phyloP scores from a whole-genome alignment of 345 rosid genomes.

The Crucihimalaya himalaica region DNA sequence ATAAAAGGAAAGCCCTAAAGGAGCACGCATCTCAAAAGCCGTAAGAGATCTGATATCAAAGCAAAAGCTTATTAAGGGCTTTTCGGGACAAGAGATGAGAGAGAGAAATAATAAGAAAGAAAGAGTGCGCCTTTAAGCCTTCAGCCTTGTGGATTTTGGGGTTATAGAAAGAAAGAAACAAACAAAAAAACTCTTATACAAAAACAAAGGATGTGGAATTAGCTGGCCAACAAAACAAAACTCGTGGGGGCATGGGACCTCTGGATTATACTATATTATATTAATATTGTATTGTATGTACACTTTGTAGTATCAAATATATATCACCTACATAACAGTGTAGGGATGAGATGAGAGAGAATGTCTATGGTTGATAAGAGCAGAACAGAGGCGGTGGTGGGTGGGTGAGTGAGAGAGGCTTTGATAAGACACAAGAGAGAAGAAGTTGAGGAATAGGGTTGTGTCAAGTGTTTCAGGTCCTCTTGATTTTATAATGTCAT shows the following conservation, averaged over 20 bases:
- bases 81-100: conserved; percentile 37
- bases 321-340: not conserved
- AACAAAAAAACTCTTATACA: not conserved
- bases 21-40: conserved; percentile 55
- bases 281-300: not conserved
- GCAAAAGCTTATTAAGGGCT: conserved; percentile 35
- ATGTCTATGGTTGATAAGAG: conserved; percentile 36
- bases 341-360: conserved; percentile 19
- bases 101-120: conserved; percentile 27
- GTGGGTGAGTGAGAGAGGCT: conserved; percentile 1
- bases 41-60: conserved; percentile 41
- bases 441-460: conserved; percentile 26
- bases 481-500: conserved; percentile 29
- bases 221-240: conserved; percentile 56
- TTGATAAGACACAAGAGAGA: conserved; percentile 54
- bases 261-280: not conserved
- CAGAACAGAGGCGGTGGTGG: conserved; percentile 28
- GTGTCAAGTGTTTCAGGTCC: conserved; percentile 37
- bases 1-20: conserved; percentile 47
- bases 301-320: not conserved
- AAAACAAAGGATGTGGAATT: conserved; percentile 43
- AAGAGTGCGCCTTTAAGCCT: conserved; percentile 35
- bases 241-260: conserved; percentile 45
- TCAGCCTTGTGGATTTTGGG: conserved; percentile 40
- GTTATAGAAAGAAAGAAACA: conserved; percentile 3